Evolutionary conservation across 768 basidiomycete species (phyloP).

Genomic region (Podaxis rugospora): DNA sequence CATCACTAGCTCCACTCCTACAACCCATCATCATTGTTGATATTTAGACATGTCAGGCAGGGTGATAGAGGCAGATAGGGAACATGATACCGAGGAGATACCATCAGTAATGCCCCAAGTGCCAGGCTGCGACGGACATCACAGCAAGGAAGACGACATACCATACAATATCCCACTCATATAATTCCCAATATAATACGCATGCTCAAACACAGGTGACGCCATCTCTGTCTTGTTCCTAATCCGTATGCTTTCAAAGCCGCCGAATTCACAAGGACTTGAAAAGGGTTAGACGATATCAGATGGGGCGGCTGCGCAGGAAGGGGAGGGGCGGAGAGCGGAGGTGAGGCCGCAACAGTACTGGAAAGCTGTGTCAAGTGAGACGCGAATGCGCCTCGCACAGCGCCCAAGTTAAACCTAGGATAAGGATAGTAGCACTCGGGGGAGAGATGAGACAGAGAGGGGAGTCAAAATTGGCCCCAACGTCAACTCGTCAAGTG

Average conservation of each 20-base stretch:
- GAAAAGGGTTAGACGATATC: not conserved
- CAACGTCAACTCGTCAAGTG: not conserved
- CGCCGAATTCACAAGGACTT: too few relatives aligned
- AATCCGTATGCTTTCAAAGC: not conserved
- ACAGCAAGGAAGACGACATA: constrained; percentile 12
- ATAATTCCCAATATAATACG: constrained; percentile 27
- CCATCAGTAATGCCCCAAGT: not conserved
- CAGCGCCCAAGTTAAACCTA: not conserved
- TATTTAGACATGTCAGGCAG: not conserved
- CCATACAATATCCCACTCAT: constrained; percentile 28
- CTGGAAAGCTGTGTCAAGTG: not conserved
- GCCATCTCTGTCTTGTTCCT: not conserved
- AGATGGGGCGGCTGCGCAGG: too few relatives aligned
- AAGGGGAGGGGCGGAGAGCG: not conserved
- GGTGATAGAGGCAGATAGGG: not conserved
- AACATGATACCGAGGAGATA: not conserved
- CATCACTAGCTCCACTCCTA: constrained; percentile 26
- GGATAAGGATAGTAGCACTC: not conserved
- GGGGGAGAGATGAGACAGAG: not conserved
- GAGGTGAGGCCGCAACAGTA: not conserved
- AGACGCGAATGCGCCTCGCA: not conserved
- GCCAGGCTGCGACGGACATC: not conserved
- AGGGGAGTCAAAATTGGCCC: not conserved
- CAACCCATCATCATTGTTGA: not conserved
- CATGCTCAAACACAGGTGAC: constrained; percentile 22